phyloP scores from a whole-genome alignment of 805 yeast species.

The Dipodascus albidus region DNA sequence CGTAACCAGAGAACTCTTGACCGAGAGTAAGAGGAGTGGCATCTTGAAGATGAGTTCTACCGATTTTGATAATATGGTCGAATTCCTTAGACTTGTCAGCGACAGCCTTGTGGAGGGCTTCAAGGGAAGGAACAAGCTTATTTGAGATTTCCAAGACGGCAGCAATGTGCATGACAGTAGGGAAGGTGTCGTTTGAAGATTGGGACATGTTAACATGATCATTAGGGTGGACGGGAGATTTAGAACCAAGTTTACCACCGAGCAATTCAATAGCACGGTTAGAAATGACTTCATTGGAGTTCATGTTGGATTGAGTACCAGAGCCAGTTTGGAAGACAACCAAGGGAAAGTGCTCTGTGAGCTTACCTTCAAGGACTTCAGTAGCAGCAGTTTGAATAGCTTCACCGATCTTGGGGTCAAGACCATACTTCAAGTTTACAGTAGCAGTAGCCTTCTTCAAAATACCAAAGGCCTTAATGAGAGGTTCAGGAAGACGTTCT shows the following conservation, averaged over 20 bases:
- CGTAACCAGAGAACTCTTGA: slow-evolving; percentile 96
- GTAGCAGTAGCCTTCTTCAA: slow-evolving; percentile 91
- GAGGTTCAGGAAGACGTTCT: slow-evolving; percentile 85
- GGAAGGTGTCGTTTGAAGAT: slow-evolving; percentile 98
- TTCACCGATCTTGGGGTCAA: slow-evolving; percentile 71
- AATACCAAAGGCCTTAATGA: slow-evolving; percentile 84
- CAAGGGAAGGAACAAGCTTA: slow-evolving; percentile 70
- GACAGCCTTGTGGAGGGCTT: slow-evolving; percentile 66
- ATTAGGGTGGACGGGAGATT: slow-evolving; percentile 93
- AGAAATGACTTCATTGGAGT: slow-evolving; percentile 96
- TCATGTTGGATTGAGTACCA: slow-evolving; percentile 98
- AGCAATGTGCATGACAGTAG: slow-evolving; percentile 99
- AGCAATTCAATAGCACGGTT: slow-evolving; percentile 95
- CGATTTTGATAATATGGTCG: slow-evolving; percentile 84
- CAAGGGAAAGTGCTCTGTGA: slow-evolving; percentile 90
- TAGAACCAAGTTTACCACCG: slow-evolving; percentile 88
- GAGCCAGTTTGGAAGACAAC: slow-evolving; percentile 99
- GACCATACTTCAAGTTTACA: slow-evolving; percentile 75
- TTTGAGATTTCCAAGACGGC: slow-evolving; percentile 81
- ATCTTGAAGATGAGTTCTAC: slow-evolving; percentile 98
- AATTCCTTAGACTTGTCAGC: slow-evolving; percentile 74
- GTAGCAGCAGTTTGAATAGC: slow-evolving; percentile 92
- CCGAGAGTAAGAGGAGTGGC: slow-evolving; percentile 97
- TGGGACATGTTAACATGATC: slow-evolving; percentile 98
- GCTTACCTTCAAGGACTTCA: slow-evolving; percentile 87